Evolutionary conservation across 768 basidiomycete genomes (phyloP).

Genomic region (Suillus fuscotomentosus): DNA sequence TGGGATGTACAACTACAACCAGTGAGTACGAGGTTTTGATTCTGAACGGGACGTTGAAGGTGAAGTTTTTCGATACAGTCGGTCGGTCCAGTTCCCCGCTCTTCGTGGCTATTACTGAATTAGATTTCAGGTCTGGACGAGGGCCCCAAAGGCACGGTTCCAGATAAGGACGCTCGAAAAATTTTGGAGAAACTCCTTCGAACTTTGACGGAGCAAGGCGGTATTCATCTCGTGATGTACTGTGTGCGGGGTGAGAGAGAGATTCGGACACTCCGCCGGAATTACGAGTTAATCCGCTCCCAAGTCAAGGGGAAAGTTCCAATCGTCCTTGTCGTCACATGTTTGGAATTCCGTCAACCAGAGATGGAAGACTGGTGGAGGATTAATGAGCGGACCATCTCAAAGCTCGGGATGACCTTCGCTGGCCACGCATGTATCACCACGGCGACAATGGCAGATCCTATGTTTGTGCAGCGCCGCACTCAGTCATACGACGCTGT

Average conservation of each 20-base stretch:
- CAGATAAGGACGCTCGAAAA: neutral
- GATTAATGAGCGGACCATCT: constrained; percentile 21
- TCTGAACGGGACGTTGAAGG: neutral
- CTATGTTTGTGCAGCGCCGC: constrained; percentile 6
- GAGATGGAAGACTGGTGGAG: constrained; percentile 38
- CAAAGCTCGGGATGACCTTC: neutral
- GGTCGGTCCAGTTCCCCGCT: neutral
- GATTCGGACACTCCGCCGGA: constrained; percentile 32
- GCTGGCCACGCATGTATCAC: neutral
- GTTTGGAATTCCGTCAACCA: constrained; percentile 29
- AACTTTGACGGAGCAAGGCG: constrained; percentile 12
- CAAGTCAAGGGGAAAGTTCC: constrained; percentile 36
- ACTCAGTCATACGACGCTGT: constrained; percentile 35
- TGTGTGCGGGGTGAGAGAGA: constrained; percentile 38
- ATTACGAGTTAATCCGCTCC: constrained; percentile 35
- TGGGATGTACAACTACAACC: neutral
- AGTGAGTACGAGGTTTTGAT: neutral
- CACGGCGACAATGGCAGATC: neutral
- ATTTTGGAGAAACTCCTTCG: neutral
- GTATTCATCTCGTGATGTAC: constrained; percentile 39
- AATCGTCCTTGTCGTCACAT: constrained; percentile 37
- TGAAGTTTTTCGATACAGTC: neutral
- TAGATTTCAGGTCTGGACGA: neutral
- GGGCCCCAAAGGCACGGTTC: neutral
- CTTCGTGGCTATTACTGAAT: neutral